Evolutionary conservation across 805 yeast genomes (phyloP).

Genomic region (Pichia membranifaciens): DNA sequence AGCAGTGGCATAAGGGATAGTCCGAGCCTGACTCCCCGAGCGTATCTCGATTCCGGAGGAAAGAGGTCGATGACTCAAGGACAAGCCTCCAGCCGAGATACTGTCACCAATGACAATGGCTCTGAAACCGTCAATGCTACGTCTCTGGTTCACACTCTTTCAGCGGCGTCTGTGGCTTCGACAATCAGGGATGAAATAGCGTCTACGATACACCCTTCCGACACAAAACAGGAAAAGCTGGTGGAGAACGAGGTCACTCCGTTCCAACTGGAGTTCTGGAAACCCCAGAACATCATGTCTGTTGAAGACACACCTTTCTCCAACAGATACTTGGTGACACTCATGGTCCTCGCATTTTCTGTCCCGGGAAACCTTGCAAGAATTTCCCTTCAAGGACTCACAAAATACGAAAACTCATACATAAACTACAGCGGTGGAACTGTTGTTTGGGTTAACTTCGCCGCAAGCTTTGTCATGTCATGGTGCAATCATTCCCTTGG

Average conservation of each 20-base stretch:
- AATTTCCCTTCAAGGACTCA: conserved; percentile 13
- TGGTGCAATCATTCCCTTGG: conserved; percentile 13
- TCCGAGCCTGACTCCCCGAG: too few species aligned
- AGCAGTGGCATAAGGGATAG: too few species aligned
- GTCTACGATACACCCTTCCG: not conserved
- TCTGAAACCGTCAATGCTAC: too few species aligned
- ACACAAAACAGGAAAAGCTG: conserved; percentile 14
- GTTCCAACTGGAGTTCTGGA: conserved; percentile 15
- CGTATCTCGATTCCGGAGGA: too few species aligned
- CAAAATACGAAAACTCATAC: conserved; percentile 15
- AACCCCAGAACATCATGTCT: conserved; percentile 13
- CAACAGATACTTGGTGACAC: conserved; percentile 8
- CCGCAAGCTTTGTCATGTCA: conserved; percentile 72
- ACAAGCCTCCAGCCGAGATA: too few species aligned
- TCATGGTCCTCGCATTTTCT: conserved; percentile 13
- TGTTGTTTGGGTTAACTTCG: conserved; percentile 72
- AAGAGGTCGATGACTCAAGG: too few species aligned
- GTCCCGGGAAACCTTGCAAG: conserved; percentile 16
- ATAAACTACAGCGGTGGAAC: conserved; percentile 18
- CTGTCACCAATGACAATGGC: too few species aligned
- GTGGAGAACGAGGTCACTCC: conserved; percentile 13
- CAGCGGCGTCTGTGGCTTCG: not conserved
- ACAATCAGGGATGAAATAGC: not conserved
- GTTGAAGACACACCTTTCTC: conserved; percentile 19
- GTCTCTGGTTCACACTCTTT: not conserved